These are phyloP conservation scores for Citrus maxima DNA, from an alignment of 345 rosid species.

Conservation along the genomic window DNA sequence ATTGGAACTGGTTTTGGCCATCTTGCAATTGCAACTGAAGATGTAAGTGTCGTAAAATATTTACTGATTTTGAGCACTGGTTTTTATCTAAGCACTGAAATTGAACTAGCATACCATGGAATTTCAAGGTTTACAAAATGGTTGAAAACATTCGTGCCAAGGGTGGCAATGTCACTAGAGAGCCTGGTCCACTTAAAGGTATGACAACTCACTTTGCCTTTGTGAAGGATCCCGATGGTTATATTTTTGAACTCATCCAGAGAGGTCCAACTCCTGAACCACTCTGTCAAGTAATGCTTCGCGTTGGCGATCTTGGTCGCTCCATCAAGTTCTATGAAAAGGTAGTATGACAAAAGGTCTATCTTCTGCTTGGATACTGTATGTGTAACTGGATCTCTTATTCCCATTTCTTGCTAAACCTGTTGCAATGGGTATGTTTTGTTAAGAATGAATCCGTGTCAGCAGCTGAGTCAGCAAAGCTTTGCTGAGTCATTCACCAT, in stretches of 20 bases:
- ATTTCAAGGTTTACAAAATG: conserved; percentile 65
- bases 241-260: conserved; percentile 78
- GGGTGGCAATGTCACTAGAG: conserved; percentile 78
- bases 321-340: conserved; percentile 89
- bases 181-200: conserved; percentile 95
- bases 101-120: neutral
- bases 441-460: no score
- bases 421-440: neutral
- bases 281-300: conserved; percentile 94
- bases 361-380: neutral
- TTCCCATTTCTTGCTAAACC: neutral
- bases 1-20: conserved; percentile 96
- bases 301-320: conserved; percentile 82
- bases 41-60: conserved; percentile 42
- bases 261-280: conserved; percentile 91
- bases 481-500: no score
- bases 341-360: conserved; percentile 31
- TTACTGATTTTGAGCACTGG: neutral
- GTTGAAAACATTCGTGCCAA: conserved; percentile 68
- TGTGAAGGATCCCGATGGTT: conserved; percentile 98
- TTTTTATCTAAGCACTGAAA: neutral
- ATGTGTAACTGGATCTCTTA: neutral
- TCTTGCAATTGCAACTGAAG: conserved; percentile 83
- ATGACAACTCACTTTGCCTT: conserved; percentile 66
- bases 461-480: no score